Evolutionary conservation across 106 monocot species (phyloP).

Genomic region (Triglochin maritima): DNA sequence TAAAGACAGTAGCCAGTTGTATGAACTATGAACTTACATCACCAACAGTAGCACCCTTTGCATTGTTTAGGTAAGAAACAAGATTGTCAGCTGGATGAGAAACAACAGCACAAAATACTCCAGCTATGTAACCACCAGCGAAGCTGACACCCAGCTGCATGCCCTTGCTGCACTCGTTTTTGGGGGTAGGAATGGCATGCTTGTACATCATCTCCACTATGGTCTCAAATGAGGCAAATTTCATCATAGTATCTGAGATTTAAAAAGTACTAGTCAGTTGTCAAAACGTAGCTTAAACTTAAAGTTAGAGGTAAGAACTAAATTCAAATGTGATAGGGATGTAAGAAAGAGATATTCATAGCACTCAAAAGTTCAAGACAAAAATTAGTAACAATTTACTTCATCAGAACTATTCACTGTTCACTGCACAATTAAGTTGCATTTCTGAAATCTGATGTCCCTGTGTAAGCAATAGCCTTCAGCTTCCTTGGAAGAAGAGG

Average conservation of each 20-base stretch:
- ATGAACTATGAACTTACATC: conserved; percentile 32
- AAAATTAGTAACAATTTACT: too few relatives aligned
- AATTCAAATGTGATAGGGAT: too few relatives aligned
- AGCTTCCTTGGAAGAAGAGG: too few relatives aligned
- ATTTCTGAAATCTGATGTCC: too few relatives aligned
- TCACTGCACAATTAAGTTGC: too few relatives aligned
- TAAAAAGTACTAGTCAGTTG: too few relatives aligned
- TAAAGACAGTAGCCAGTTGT: background rate
- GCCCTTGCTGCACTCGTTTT: conserved; percentile 62
- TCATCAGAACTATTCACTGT: too few relatives aligned
- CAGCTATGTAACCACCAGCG: conserved; percentile 71
- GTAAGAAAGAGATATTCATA: too few relatives aligned
- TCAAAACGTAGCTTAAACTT: too few relatives aligned
- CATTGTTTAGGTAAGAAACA: conserved; percentile 74
- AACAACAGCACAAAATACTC: conserved; percentile 57
- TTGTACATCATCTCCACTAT: conserved; percentile 71
- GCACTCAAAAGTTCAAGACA: too few relatives aligned
- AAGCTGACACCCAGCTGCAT: conserved; percentile 70
- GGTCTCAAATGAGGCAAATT: conserved; percentile 77
- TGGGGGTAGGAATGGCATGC: conserved; percentile 56
- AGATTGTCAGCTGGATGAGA: conserved; percentile 83
- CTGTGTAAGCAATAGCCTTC: too few relatives aligned
- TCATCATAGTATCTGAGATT: conserved; percentile 75
- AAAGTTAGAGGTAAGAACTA: too few relatives aligned
- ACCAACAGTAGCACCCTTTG: conserved; percentile 60